A percentile compares a stretch with the other conserved stretches of the same genome.
phyloP scores from a whole-genome alignment of 306 rosid species.

The Elaeagnus macrophylla region DNA sequence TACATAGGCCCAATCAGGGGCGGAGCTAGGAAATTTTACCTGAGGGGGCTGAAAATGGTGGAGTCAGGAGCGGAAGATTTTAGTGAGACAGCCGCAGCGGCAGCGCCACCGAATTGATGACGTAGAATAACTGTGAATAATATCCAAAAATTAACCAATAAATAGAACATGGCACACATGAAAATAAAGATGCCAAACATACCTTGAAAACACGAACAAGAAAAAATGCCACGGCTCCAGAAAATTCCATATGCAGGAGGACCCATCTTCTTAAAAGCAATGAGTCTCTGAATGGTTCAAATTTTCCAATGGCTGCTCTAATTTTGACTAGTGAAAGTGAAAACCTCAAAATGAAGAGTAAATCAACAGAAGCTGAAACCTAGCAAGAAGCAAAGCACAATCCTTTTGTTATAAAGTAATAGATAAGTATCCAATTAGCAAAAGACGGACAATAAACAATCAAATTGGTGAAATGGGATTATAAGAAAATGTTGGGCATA shows the following conservation, averaged over 20 bases:
- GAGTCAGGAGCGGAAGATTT: too few species aligned
- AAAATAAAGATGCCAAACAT: conserved; percentile 12
- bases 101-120: too few species aligned
- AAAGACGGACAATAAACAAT: background rate
- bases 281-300: background rate
- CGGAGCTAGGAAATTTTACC: too few species aligned
- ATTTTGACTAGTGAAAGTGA: conserved; percentile 1
- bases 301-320: conserved; percentile 13
- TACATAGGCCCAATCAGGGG: too few species aligned
- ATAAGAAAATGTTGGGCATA: background rate
- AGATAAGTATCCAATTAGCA: background rate
- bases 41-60: too few species aligned
- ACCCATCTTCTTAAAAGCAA: conserved; percentile 1
- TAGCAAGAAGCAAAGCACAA: conserved; percentile 12
- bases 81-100: too few species aligned
- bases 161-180: background rate
- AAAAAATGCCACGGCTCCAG: conserved; percentile 79
- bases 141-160: background rate
- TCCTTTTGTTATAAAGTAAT: background rate
- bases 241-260: conserved; percentile 54
- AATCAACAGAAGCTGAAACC: background rate
- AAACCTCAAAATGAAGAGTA: conserved; percentile 11
- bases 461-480: conserved; percentile 6
- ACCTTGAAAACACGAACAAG: conserved; percentile 94
- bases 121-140: too few species aligned